Evolutionary conservation across 2,329 filamentous ascomycete genomes (phyloP).

Genomic region (Harringtonia aguacate): DNA sequence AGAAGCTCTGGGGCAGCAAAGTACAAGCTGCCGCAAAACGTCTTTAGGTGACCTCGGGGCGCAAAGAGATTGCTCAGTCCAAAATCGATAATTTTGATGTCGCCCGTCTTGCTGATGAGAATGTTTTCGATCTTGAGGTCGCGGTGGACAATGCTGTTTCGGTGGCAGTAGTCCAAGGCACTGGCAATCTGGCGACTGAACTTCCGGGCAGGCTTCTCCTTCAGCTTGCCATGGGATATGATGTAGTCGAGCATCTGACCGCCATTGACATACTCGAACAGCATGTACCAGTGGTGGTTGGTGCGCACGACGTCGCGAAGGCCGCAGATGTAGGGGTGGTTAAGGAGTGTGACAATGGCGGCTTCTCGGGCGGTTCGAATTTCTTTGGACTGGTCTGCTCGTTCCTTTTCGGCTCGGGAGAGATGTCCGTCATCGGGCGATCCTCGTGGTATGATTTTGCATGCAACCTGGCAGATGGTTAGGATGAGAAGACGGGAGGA

Average conservation of each 20-base stretch:
- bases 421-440: constrained; percentile 77
- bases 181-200: constrained; percentile 97
- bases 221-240: constrained; percentile 92
- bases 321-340: constrained; percentile 91
- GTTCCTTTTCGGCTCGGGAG: constrained; percentile 63
- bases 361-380: constrained; percentile 90
- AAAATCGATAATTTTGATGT: constrained; percentile 99
- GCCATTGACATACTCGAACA: constrained; percentile 97
- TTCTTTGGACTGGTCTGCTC: constrained; percentile 93
- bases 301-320: constrained; percentile 93
- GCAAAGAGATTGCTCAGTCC: constrained; percentile 93
- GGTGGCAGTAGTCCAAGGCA: constrained; percentile 91
- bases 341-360: constrained; percentile 87
- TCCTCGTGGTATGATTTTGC: constrained; percentile 91
- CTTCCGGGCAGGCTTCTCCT: constrained; percentile 96
- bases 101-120: constrained; percentile 94
- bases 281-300: constrained; percentile 99
- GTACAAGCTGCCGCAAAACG: constrained; percentile 94
- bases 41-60: constrained; percentile 76
- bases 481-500: neutral
- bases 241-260: constrained; percentile 99
- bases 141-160: constrained; percentile 95
- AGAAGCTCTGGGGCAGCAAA: constrained; percentile 93
- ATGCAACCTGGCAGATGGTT: constrained; percentile 58
- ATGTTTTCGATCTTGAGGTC: constrained; percentile 99